A percentile compares a stretch with the other conserved stretches of the same genome.
phyloP scores from a whole-genome alignment of 306 rosid species.

The Sphenostylis stenocarpa region DNA sequence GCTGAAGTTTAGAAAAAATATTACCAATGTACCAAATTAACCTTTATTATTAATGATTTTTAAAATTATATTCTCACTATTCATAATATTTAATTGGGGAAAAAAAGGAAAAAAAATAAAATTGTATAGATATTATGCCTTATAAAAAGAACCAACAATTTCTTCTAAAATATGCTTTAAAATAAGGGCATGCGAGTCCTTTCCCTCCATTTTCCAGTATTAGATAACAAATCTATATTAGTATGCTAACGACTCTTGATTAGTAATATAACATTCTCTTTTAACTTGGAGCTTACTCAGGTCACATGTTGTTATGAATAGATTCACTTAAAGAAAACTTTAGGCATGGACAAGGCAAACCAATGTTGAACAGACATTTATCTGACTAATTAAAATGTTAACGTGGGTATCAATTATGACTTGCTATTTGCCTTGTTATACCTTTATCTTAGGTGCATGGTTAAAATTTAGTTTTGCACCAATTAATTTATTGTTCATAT shows the following conservation, averaged over 20 bases:
- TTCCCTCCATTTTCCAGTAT: background rate
- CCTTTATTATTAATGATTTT: too few species aligned
- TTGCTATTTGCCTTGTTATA: constrained; percentile 7
- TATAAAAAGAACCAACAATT: too few species aligned
- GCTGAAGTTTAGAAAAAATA: too few species aligned
- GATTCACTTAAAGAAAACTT: background rate
- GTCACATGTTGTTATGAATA: background rate
- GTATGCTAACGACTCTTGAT: background rate
- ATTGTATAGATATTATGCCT: too few species aligned
- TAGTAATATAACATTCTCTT: background rate
- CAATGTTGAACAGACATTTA: background rate
- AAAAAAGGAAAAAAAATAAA: too few species aligned
- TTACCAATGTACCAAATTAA: too few species aligned
- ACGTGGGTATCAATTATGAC: background rate
- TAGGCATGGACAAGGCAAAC: background rate
- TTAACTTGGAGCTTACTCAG: background rate
- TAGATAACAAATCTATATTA: background rate
- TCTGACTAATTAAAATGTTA: background rate
- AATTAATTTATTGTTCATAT: background rate
- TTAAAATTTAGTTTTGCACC: constrained; percentile 3
- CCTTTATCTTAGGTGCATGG: constrained; percentile 9
- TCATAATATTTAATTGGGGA: too few species aligned
- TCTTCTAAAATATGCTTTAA: too few species aligned
- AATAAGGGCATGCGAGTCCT: background rate
- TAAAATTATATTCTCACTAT: too few species aligned